These are phyloP conservation scores for Ceratobasidium sp. DNA, from an alignment of 1,284 basidiomycete species.

Conservation along the genomic window DNA sequence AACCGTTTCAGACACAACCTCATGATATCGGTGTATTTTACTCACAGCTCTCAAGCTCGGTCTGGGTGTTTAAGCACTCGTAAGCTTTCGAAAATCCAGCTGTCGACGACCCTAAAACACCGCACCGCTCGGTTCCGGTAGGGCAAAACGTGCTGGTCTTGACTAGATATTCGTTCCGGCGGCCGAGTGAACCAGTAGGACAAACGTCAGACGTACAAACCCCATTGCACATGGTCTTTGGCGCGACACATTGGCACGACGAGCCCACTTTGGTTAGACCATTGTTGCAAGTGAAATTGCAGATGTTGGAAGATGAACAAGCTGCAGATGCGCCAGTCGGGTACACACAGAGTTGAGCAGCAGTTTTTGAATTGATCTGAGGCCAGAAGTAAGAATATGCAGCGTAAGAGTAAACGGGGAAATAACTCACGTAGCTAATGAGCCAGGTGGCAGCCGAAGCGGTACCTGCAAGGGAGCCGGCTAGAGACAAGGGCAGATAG, in stretches of 20 bases:
- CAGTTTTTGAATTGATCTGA: not conserved
- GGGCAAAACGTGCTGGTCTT: conserved; percentile 35
- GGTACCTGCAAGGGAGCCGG: not conserved
- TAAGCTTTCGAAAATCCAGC: not conserved
- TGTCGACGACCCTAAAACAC: no score
- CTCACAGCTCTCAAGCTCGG: conserved; percentile 49
- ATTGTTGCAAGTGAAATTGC: conserved; percentile 8
- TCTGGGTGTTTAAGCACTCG: conserved; percentile 48
- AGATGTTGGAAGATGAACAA: conserved; percentile 8
- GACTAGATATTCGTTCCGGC: not conserved
- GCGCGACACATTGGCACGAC: not conserved
- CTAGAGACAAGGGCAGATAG: not conserved
- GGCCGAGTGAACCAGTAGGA: not conserved
- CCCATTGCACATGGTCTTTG: not conserved
- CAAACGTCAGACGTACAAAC: not conserved
- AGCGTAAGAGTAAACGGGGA: no score
- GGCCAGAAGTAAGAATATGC: not conserved
- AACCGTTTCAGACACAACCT: no score
- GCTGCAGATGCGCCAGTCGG: not conserved
- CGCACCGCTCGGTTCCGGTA: conserved; percentile 44
- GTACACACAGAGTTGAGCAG: conserved; percentile 11
- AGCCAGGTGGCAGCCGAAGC: not conserved
- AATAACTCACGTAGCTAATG: not conserved
- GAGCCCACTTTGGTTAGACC: conserved; percentile 3
- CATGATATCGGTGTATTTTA: no score